phyloP scores from a whole-genome alignment of 441 rosid species.

The Manihot esculenta region DNA sequence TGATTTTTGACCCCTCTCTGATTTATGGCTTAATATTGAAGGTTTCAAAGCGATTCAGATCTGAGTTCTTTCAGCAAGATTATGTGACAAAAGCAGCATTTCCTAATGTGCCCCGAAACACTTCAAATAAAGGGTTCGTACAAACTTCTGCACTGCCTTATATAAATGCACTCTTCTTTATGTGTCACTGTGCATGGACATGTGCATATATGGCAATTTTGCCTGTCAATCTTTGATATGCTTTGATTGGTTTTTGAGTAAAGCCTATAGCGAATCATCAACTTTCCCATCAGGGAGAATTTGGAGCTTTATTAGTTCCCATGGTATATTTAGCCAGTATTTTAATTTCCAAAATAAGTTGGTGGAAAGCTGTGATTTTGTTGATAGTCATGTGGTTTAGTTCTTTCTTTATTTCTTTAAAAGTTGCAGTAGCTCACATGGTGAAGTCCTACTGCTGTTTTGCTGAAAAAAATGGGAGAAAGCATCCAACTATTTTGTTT shows the following conservation, averaged over 20 bases:
- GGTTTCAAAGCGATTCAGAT: conserved; percentile 44
- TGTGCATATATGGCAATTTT: not conserved
- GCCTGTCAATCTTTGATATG: not conserved
- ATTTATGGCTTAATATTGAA: conserved; percentile 31
- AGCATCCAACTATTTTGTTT: not conserved
- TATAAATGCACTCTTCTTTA: not conserved
- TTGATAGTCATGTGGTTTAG: not conserved
- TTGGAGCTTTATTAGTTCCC: not conserved
- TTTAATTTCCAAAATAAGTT: not conserved
- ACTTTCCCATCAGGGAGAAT: not conserved
- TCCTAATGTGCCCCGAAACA: conserved; percentile 31
- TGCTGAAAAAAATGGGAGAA: not conserved
- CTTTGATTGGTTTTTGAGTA: not conserved
- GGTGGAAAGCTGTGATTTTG: not conserved
- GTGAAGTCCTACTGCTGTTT: not conserved
- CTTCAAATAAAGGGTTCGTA: conserved; percentile 53
- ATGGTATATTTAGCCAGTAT: not conserved
- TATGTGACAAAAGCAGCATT: conserved; percentile 37
- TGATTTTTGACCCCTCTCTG: conserved; percentile 10
- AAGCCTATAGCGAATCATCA: not conserved
- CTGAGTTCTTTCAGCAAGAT: conserved; percentile 41
- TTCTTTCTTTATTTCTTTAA: not conserved
- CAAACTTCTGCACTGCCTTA: conserved; percentile 2
- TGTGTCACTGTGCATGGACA: too few species aligned
- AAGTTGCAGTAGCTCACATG: not conserved